A percentile compares a stretch with the other conserved stretches of the same genome.
phyloP scores from a whole-genome alignment of 2,329 filamentous ascomycete species.

The Fulvia fulva region DNA sequence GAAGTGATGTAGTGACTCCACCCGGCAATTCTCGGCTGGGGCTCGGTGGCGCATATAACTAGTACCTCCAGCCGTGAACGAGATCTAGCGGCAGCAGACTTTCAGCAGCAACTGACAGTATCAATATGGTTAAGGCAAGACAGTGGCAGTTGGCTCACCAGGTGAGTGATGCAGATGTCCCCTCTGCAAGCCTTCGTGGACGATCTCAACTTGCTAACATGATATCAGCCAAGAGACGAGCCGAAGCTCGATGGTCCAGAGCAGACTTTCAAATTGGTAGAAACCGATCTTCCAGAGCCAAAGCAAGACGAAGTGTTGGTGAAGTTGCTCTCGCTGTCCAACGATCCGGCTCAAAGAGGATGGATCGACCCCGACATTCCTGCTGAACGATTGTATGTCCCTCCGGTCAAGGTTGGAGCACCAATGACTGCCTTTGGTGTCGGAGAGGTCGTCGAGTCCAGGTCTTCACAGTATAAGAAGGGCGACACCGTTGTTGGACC shows the following conservation, averaged over 20 bases:
- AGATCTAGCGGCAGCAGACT: neutral
- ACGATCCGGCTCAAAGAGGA: slow-evolving; percentile 51
- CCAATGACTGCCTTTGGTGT: slow-evolving; percentile 38
- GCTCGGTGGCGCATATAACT: neutral
- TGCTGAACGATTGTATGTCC: slow-evolving; percentile 44
- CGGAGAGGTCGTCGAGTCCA: slow-evolving; percentile 38
- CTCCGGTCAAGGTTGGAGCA: slow-evolving; percentile 41
- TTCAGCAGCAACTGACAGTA: neutral
- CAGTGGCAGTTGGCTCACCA: slow-evolving; percentile 44
- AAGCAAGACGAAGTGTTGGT: slow-evolving; percentile 43
- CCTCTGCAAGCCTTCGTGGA: neutral
- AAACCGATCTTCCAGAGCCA: slow-evolving; percentile 28
- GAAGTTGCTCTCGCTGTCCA: slow-evolving; percentile 47
- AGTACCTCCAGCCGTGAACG: neutral
- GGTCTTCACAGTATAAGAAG: slow-evolving; percentile 28
- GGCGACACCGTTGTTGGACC: slow-evolving; percentile 36
- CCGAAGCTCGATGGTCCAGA: slow-evolving; percentile 37
- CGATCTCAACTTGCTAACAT: neutral
- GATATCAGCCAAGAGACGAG: slow-evolving; percentile 32
- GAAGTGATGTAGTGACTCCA: neutral
- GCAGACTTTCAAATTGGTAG: slow-evolving; percentile 40
- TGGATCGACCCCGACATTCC: slow-evolving; percentile 43
- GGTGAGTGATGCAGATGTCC: neutral
- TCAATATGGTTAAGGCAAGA: slow-evolving; percentile 56
- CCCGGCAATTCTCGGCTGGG: slow-evolving; percentile 1